A percentile compares a stretch with the other conserved stretches of the same genome.
These are phyloP conservation scores for Olyra latifolia DNA, from an alignment of 176 grass and related monocot species.

Conservation along the genomic window DNA sequence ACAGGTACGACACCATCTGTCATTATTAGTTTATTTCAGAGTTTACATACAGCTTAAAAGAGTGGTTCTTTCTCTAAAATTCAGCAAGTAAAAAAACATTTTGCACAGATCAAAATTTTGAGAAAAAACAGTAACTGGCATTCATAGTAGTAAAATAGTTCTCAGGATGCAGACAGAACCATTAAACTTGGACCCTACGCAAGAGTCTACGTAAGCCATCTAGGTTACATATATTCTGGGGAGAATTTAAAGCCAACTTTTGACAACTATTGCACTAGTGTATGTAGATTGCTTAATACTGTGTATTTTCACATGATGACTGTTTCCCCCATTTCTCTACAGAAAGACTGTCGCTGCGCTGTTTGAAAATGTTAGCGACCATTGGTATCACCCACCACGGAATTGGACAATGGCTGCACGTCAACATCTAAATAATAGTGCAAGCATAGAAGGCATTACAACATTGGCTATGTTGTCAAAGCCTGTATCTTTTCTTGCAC, in stretches of 20 bases:
- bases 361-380: constrained; percentile 63
- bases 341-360: constrained; percentile 71
- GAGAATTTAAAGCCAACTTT: not conserved
- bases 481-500: constrained; percentile 70
- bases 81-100: constrained; percentile 4
- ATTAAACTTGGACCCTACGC: constrained; percentile 10
- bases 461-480: constrained; percentile 59
- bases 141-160: constrained; percentile 4
- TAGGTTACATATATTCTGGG: constrained; percentile 12
- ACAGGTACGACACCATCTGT: constrained; percentile 63
- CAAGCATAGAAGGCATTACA: constrained; percentile 49
- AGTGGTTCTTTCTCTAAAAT: not conserved
- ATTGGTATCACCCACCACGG: constrained; percentile 74
- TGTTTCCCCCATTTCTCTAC: constrained; percentile 32
- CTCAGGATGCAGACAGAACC: not conserved
- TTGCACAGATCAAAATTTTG: not conserved
- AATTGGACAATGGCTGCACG: constrained; percentile 82
- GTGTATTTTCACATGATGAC: constrained; percentile 13
- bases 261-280: not conserved
- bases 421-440: constrained; percentile 76
- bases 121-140: not conserved
- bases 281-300: constrained; percentile 16
- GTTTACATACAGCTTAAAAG: constrained; percentile 5
- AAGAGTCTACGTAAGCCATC: constrained; percentile 19
- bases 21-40: not conserved